These are phyloP conservation scores for Arthrinium phaeospermum DNA, from an alignment of 2,329 filamentous ascomycete species.

Conservation along the genomic window DNA sequence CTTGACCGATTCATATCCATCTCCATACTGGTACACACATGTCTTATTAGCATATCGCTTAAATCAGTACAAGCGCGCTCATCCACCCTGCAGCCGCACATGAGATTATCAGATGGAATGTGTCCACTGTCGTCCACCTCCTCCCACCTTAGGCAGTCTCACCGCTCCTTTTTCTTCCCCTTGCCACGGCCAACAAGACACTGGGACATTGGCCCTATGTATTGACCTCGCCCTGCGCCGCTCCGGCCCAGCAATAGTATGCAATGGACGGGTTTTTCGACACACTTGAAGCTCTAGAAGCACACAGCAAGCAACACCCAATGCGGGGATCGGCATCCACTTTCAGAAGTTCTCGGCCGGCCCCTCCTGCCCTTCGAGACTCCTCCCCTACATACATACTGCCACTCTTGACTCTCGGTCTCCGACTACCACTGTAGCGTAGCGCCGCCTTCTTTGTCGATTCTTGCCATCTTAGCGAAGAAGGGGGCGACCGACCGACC, in stretches of 20 bases:
- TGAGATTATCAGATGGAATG: constrained; percentile 20
- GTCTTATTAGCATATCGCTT: constrained; percentile 19
- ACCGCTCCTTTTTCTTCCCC: constrained; percentile 28
- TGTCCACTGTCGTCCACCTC: constrained; percentile 25
- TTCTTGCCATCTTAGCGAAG: not conserved
- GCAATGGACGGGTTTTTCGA: not conserved
- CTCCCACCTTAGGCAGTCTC: constrained; percentile 26
- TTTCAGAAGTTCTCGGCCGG: constrained; percentile 16
- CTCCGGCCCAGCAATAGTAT: constrained; percentile 13
- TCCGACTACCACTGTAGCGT: constrained; percentile 14
- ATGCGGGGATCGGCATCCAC: constrained; percentile 14
- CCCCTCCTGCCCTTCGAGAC: constrained; percentile 1
- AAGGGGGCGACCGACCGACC: not conserved
- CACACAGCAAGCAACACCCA: constrained; percentile 12
- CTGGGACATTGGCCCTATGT: not conserved
- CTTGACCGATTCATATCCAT: constrained; percentile 8
- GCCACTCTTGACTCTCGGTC: not conserved
- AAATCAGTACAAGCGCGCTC: not conserved
- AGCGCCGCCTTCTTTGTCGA: constrained; percentile 11
- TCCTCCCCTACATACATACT: not conserved
- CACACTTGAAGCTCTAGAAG: constrained; percentile 6
- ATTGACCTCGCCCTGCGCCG: constrained; percentile 6
- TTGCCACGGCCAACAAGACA: not conserved
- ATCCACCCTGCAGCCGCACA: constrained; percentile 26
- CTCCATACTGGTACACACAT: constrained; percentile 13